Conservation (phyloP, 768 basidiomycete genomes). For the Phaeotremella fagi region DNA sequence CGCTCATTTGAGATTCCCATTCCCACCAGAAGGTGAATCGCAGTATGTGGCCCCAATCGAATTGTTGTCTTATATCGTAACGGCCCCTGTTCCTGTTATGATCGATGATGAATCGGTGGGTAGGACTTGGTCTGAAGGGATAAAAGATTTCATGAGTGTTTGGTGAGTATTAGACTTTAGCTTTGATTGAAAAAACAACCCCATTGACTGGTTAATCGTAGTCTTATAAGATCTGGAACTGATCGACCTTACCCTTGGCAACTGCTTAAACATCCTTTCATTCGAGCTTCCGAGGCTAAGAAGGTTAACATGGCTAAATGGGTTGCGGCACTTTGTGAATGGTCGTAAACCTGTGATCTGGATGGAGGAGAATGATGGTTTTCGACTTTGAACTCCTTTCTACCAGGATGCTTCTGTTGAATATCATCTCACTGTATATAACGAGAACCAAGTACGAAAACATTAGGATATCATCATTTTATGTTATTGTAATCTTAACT, state of each 20-base stretch:
- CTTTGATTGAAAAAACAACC: not conserved
- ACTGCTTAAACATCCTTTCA: slow-evolving; percentile 80
- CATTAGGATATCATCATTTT: too few species aligned
- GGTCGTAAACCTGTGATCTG: too few species aligned
- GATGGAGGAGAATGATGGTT: too few species aligned
- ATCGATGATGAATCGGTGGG: slow-evolving; percentile 38
- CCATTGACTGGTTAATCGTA: slow-evolving; percentile 39
- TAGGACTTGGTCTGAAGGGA: slow-evolving; percentile 65
- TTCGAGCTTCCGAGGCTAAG: slow-evolving; percentile 66
- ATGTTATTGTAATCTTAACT: too few species aligned
- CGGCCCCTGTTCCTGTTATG: slow-evolving; percentile 44
- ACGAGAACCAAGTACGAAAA: too few species aligned
- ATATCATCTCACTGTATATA: too few species aligned
- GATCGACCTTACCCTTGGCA: slow-evolving; percentile 75
- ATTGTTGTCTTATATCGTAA: slow-evolving; percentile 81
- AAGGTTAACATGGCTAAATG: slow-evolving; percentile 85
- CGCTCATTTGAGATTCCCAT: slow-evolving; percentile 49
- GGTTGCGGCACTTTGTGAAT: slow-evolving; percentile 49
- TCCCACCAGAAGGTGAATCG: slow-evolving; percentile 52
- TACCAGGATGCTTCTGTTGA: too few species aligned
- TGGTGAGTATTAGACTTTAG: slow-evolving; percentile 58
- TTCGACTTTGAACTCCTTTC: too few species aligned
- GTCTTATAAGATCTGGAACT: slow-evolving; percentile 64
- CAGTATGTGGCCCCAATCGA: slow-evolving; percentile 86
- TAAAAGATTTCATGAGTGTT: slow-evolving; percentile 85